Evolutionary conservation across 2,329 filamentous ascomycete species (phyloP), one percentile per base, ranked within the genome.

Genomic region (Pseudogymnoascus pannorum): DNA sequence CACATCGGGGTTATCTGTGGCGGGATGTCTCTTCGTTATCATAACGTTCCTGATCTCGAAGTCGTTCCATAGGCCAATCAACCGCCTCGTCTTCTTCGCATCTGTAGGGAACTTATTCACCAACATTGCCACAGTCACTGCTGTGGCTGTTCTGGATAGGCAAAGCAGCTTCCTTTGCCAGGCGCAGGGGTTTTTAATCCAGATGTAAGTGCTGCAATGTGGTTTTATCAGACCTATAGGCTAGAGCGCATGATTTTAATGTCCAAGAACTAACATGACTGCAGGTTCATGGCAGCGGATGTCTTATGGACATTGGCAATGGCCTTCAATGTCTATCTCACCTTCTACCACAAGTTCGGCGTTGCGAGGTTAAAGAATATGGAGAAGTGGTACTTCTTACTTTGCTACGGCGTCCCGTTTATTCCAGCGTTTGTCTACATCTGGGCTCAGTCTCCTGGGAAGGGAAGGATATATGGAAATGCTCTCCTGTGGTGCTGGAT

Each of bases 401-500:
- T 78, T 61, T 91, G 88, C 70, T 94, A 94, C 64, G 89, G 89
- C 0, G 64, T 91, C 2, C 88, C 90, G 0, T 83, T 90, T 16
- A 71, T 91, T 8, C 84, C 89, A 1, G 85, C 88, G 0, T 72
- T 93, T 8, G 72, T 78, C 5, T 92, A 85, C 68, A 77, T 92
- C 60, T 88, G 90, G 61, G 75, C 92, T 60, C 77, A 78, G 62
- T 79, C 79, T 54, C 65, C 72, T n/a, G 67, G 71, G 0, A 74
- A 77, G 22, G 83, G 83, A 4, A 81, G 78, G 2, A 81, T 93
- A 59, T 92, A 92, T 70, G 90, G 89, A 1, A 80, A 88, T 66
- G 90, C 90, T 26, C 84, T 82, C 1, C 74, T 94, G 20, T 95
- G 90, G 91, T 95, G 91, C 71, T 94, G 90, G 90, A 79, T 94